Conservation (phyloP, 139 green algal species). For the Auxenochlorella pyrenoidosa region DNA sequence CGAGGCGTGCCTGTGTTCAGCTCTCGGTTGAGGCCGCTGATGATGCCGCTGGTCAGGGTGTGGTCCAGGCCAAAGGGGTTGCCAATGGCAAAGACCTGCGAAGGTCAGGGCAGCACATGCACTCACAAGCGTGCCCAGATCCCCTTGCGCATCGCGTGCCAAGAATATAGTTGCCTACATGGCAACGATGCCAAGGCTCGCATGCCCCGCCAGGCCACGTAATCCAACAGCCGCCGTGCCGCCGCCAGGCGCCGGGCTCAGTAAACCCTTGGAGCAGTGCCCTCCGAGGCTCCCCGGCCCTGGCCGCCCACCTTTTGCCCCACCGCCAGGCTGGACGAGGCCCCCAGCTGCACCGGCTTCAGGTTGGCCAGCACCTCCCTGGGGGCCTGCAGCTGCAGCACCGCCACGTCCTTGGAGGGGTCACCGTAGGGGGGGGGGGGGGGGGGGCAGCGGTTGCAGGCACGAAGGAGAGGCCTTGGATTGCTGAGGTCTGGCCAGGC, state of each 20-base stretch:
- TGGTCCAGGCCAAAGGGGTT: slow-evolving; percentile 91
- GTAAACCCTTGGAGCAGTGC: background rate
- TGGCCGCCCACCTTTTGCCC: slow-evolving; percentile 66
- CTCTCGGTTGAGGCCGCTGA: slow-evolving; percentile 76
- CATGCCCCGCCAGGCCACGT: too few species aligned
- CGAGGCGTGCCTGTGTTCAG: slow-evolving; percentile 32
- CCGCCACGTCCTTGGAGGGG: slow-evolving; percentile 79
- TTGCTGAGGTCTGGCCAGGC: background rate
- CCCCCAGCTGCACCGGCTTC: slow-evolving; percentile 48
- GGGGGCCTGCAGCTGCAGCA: slow-evolving; percentile 75
- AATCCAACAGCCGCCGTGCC: too few species aligned
- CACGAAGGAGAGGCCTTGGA: background rate
- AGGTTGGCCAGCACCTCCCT: slow-evolving; percentile 51
- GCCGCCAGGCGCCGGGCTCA: too few species aligned
- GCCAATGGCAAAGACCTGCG: slow-evolving; percentile 57
- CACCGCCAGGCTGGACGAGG: slow-evolving; percentile 47
- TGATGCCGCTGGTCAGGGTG: slow-evolving; percentile 77
- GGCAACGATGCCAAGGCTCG: too few species aligned
- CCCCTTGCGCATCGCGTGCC: too few species aligned
- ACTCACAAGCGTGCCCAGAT: background rate
- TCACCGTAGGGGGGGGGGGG: slow-evolving; percentile 50
- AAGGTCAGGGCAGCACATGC: background rate
- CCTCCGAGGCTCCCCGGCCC: background rate
- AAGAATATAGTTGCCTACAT: too few species aligned
- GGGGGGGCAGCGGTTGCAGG: background rate